Conservation (phyloP, 1,284 basidiomycete genomes). For the Phylloporus sp. region DNA sequence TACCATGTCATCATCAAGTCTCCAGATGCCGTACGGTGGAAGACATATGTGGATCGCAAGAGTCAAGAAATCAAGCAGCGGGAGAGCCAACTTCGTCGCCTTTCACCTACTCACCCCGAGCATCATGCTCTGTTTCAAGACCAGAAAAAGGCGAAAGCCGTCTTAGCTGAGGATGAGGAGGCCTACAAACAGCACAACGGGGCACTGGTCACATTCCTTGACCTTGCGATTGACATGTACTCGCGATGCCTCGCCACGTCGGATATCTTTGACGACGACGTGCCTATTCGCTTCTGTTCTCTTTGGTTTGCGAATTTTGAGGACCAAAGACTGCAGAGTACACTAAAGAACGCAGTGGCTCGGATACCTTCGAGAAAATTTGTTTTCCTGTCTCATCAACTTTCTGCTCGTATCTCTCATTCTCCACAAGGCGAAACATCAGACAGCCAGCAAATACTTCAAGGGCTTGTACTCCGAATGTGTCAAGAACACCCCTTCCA, state of each 20-base stretch:
- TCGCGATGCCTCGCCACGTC: slow-evolving; percentile 75
- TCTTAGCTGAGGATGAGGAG: slow-evolving; percentile 66
- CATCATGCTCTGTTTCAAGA: slow-evolving; percentile 38
- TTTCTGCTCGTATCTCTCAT: slow-evolving; percentile 84
- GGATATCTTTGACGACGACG: slow-evolving; percentile 80
- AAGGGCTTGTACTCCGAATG: slow-evolving; percentile 76
- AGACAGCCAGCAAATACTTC: slow-evolving; percentile 70
- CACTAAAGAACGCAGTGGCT: slow-evolving; percentile 59
- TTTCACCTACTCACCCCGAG: slow-evolving; percentile 37
- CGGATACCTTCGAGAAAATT: slow-evolving; percentile 90
- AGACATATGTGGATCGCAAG: slow-evolving; percentile 79
- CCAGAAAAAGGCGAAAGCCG: slow-evolving; percentile 47
- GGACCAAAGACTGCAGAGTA: slow-evolving; percentile 60
- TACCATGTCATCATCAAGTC: slow-evolving; percentile 77
- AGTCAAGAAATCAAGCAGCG: slow-evolving; percentile 66
- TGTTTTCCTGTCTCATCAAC: slow-evolving; percentile 90
- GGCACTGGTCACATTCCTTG: slow-evolving; percentile 72
- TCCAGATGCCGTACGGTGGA: slow-evolving; percentile 76
- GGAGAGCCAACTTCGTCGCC: slow-evolving; percentile 49
- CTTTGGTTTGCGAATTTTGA: slow-evolving; percentile 91
- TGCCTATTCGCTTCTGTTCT: slow-evolving; percentile 84
- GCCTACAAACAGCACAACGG: slow-evolving; percentile 67
- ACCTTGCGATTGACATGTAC: slow-evolving; percentile 85
- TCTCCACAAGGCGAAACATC: slow-evolving; percentile 41
- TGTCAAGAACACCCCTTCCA: slow-evolving; percentile 94